Evolutionary conservation across 352 stramenopile species (phyloP).

Genomic region (Globisporangium viniferum): DNA sequence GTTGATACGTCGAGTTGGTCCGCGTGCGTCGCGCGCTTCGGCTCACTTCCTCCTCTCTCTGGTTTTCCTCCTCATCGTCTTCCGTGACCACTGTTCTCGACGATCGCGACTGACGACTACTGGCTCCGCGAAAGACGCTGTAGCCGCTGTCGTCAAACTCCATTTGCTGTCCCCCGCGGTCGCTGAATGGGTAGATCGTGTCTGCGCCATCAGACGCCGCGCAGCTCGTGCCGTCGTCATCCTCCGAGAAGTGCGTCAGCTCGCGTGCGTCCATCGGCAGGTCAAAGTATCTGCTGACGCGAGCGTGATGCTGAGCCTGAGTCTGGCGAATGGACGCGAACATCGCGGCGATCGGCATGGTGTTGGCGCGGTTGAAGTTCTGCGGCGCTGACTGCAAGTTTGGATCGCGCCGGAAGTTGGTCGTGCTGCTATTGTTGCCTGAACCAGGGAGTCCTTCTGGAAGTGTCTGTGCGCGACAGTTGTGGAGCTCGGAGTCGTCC

Average conservation of each 20-base stretch:
- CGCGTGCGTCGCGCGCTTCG: background rate
- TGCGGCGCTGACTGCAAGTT: background rate
- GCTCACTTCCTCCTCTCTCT: background rate
- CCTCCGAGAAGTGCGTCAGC: slow-evolving; percentile 7
- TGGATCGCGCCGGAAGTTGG: background rate
- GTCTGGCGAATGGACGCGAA: background rate
- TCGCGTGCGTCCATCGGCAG: slow-evolving; percentile 16
- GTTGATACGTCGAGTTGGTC: background rate
- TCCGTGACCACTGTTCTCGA: slow-evolving; percentile 1
- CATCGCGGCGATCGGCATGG: background rate
- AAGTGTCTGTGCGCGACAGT: background rate
- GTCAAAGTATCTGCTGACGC: slow-evolving; percentile 15
- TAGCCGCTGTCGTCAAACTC: background rate
- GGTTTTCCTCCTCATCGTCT: slow-evolving; percentile 2
- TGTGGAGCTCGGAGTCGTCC: background rate
- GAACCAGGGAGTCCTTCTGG: background rate
- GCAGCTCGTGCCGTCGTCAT: background rate
- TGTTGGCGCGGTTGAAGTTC: background rate
- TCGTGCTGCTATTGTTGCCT: background rate
- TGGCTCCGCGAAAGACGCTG: background rate
- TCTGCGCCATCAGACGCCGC: background rate
- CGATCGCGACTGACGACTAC: slow-evolving; percentile 3
- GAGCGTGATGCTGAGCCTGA: background rate
- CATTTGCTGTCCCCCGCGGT: background rate
- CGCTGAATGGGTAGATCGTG: slow-evolving; percentile 5